A percentile compares a stretch with the other conserved stretches of the same genome.
Evolutionary conservation across 441 rosid genomes (phyloP).

Genomic region (Eruca vesicaria): DNA sequence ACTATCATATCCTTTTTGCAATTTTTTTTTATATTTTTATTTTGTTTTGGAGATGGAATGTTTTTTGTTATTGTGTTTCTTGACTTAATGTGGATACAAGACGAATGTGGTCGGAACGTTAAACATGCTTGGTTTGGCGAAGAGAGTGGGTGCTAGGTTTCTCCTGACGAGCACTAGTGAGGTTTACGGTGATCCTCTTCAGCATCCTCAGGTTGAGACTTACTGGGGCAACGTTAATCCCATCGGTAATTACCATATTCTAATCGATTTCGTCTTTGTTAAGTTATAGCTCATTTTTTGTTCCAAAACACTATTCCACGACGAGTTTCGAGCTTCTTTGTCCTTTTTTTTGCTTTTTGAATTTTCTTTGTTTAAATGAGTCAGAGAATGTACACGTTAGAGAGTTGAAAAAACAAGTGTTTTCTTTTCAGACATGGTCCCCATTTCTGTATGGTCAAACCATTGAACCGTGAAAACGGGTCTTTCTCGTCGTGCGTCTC

Average conservation of each 20-base stretch:
- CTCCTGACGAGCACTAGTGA: constrained; percentile 77
- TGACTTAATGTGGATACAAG: constrained; percentile 48
- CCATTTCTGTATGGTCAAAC: constrained; percentile 21
- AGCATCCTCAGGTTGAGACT: constrained; percentile 82
- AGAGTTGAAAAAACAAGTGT: constrained; percentile 21
- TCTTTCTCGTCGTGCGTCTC: constrained; percentile 33
- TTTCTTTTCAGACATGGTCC: constrained; percentile 29
- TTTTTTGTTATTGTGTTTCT: constrained; percentile 26
- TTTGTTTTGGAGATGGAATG: neutral
- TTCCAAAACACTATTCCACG: no score
- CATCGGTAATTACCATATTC: constrained; percentile 43
- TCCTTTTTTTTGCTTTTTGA: neutral
- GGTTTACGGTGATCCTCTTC: constrained; percentile 82
- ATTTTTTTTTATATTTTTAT: neutral
- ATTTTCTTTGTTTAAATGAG: neutral
- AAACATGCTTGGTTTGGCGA: constrained; percentile 81
- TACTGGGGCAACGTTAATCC: constrained; percentile 93
- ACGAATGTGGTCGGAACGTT: constrained; percentile 84
- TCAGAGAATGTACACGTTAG: constrained; percentile 32
- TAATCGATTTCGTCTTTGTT: neutral
- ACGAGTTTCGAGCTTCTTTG: no score
- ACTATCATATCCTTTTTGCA: constrained; percentile 81
- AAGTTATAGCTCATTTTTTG: neutral
- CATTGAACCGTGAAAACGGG: constrained; percentile 27
- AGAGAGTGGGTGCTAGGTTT: constrained; percentile 79